Evolutionary conservation across 2,329 filamentous ascomycete species (phyloP).

Genomic region (Ceratocystis eucalypticola): DNA sequence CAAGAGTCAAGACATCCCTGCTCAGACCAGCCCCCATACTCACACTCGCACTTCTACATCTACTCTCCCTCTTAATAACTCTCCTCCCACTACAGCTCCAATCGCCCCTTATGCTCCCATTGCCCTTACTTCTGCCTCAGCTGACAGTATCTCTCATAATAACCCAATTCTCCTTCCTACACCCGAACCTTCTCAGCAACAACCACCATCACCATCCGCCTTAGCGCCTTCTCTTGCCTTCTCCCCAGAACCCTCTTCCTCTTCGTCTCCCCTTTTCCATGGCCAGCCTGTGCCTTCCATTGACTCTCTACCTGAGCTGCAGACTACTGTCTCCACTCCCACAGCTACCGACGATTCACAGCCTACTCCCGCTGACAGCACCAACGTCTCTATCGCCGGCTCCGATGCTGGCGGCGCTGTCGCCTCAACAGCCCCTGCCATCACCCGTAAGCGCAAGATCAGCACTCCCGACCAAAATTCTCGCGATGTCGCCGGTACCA

Average conservation of each 20-base stretch:
- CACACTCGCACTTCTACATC: not conserved
- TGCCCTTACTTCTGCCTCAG: not conserved
- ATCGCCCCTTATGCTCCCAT: not conserved
- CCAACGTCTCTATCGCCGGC: constrained; percentile 12
- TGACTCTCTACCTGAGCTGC: constrained; percentile 16
- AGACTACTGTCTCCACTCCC: constrained; percentile 13
- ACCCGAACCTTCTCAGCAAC: constrained; percentile 2
- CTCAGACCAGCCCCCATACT: not conserved
- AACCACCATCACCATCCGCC: not conserved
- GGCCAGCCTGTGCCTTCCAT: constrained; percentile 1
- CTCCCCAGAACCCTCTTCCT: not conserved
- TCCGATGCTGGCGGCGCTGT: constrained; percentile 5
- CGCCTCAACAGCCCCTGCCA: not conserved
- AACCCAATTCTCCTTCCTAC: not conserved
- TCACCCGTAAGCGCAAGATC: constrained; percentile 10
- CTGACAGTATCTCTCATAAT: not conserved
- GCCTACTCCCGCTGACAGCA: constrained; percentile 14
- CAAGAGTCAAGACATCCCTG: not conserved
- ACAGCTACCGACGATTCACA: constrained; percentile 16
- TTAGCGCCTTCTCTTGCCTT: not conserved
- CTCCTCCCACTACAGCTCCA: not conserved
- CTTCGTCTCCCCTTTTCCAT: not conserved
- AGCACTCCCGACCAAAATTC: not conserved
- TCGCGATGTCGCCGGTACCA: not conserved
- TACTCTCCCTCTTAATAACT: not conserved